Conservation (phyloP, 2,329 filamentous ascomycete genomes). For the Colletotrichum higginsianum region DNA sequence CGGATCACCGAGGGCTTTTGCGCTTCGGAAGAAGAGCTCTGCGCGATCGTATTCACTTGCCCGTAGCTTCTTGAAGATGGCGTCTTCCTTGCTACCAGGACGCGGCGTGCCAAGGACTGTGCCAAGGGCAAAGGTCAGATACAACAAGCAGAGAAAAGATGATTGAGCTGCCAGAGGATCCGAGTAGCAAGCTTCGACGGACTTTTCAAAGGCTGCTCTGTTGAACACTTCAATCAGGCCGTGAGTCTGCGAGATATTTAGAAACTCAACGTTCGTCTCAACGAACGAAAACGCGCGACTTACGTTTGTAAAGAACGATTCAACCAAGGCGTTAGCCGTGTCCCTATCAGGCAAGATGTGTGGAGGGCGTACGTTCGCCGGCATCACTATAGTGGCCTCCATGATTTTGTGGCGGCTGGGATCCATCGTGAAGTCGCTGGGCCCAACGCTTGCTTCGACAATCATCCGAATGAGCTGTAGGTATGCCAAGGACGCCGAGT, state of each 20-base stretch:
- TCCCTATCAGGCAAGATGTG: constrained; percentile 69
- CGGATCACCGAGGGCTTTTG: constrained; percentile 65
- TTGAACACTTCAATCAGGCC: constrained; percentile 75
- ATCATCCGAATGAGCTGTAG: constrained; percentile 73
- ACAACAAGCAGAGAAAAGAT: constrained; percentile 71
- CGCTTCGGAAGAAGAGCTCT: constrained; percentile 75
- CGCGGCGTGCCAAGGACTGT: constrained; percentile 69
- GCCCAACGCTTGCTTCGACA: constrained; percentile 68
- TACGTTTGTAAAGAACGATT: constrained; percentile 75
- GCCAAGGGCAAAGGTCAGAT: constrained; percentile 75
- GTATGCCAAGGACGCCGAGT: constrained; percentile 74
- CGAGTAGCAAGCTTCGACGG: constrained; percentile 67
- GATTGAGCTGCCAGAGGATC: constrained; percentile 66
- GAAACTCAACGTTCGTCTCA: background rate
- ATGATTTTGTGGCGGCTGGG: constrained; percentile 70
- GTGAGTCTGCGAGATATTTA: constrained; percentile 61
- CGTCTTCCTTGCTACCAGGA: constrained; percentile 64
- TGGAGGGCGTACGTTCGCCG: constrained; percentile 61
- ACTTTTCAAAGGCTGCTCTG: constrained; percentile 62
- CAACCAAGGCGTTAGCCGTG: constrained; percentile 68
- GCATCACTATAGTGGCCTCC: constrained; percentile 66
- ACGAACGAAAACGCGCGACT: constrained; percentile 41
- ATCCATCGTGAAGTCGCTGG: constrained; percentile 71
- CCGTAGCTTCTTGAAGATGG: constrained; percentile 66
- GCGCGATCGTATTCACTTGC: constrained; percentile 65